Conservation (phyloP, 768 basidiomycete species). For the Symmetrospora coprosmae region DNA sequence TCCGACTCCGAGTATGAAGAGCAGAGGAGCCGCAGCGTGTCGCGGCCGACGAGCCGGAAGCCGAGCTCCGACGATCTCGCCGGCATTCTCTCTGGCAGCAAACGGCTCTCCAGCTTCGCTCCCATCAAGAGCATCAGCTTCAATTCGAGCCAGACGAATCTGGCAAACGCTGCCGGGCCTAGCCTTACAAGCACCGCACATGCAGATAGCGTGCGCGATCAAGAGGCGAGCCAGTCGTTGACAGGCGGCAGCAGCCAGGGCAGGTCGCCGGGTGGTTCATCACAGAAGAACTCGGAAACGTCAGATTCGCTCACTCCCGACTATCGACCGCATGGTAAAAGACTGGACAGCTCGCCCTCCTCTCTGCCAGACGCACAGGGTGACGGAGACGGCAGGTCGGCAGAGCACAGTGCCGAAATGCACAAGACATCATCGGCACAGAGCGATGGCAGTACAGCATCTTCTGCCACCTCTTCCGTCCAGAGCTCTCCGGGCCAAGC, state of each 20-base stretch:
- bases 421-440: background rate
- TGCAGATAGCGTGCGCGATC: background rate
- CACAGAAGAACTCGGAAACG: background rate
- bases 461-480: background rate
- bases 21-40: background rate
- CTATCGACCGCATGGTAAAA: too few relatives aligned
- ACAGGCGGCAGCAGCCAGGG: background rate
- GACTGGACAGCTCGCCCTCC: too few relatives aligned
- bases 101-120: constrained; percentile 13
- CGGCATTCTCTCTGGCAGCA: background rate
- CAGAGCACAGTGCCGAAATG: background rate
- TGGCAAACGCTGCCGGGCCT: background rate
- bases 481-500: constrained; percentile 1
- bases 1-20: constrained; percentile 17
- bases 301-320: too few relatives aligned
- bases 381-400: background rate
- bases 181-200: background rate
- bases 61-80: background rate
- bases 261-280: background rate
- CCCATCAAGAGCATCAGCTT: background rate
- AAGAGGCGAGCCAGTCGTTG: background rate
- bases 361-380: too few relatives aligned
- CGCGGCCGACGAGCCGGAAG: background rate
- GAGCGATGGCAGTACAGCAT: background rate
- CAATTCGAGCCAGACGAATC: constrained; percentile 1